phyloP scores from a whole-genome alignment of 176 grass and related monocot species.

The Tillandsia fasciculata region DNA sequence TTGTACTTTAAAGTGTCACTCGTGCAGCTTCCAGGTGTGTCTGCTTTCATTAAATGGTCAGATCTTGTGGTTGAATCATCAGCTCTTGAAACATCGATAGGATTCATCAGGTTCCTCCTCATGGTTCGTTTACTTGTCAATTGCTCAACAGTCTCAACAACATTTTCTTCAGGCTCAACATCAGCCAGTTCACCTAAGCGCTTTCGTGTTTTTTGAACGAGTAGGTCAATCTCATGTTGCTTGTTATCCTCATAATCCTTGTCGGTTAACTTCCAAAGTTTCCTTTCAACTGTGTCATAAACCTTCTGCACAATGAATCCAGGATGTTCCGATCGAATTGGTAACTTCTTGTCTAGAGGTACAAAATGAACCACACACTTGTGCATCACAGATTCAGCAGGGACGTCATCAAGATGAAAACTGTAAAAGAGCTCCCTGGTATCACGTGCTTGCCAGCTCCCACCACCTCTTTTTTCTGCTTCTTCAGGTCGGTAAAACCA shows the following conservation, averaged over 20 bases:
- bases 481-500: slow-evolving; percentile 99
- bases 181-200: slow-evolving; percentile 70
- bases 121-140: slow-evolving; percentile 35
- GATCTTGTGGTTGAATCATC: slow-evolving; percentile 27
- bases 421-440: slow-evolving; percentile 94
- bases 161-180: slow-evolving; percentile 38
- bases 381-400: slow-evolving; percentile 97
- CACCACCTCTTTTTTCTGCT: slow-evolving; percentile 81
- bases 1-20: slow-evolving; percentile 48
- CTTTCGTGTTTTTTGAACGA: slow-evolving; percentile 71
- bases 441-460: slow-evolving; percentile 66
- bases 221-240: slow-evolving; percentile 75
- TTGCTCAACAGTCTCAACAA: slow-evolving; percentile 43
- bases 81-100: slow-evolving; percentile 51
- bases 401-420: slow-evolving; percentile 83
- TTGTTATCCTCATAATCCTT: slow-evolving; percentile 85
- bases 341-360: slow-evolving; percentile 70
- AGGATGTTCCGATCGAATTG: slow-evolving; percentile 71
- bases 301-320: slow-evolving; percentile 96
- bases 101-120: slow-evolving; percentile 36
- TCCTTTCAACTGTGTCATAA: slow-evolving; percentile 77
- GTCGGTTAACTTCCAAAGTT: slow-evolving; percentile 85
- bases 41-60: slow-evolving; percentile 55
- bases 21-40: slow-evolving; percentile 48
- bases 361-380: slow-evolving; percentile 93